phyloP scores from a whole-genome alignment of 2,329 filamentous ascomycete species.

The Penicillium sp. region DNA sequence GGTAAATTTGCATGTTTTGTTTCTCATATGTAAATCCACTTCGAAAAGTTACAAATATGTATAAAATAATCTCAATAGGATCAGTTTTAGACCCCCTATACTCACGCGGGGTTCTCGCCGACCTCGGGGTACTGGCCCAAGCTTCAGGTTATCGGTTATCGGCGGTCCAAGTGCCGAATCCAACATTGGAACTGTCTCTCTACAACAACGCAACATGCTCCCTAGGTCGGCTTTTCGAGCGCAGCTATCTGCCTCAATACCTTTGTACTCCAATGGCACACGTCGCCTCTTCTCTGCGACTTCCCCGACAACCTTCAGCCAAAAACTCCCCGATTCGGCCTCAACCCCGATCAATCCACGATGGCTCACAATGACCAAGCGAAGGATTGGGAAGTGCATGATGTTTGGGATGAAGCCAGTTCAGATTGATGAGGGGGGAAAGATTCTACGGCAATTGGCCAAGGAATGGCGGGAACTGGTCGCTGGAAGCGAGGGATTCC shows the following conservation, averaged over 20 bases:
- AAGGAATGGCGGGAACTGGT: conserved; percentile 69
- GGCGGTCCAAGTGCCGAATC: not conserved
- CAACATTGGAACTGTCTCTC: conserved; percentile 4
- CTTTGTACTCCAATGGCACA: conserved; percentile 1
- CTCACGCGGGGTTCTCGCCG: conserved; percentile 19
- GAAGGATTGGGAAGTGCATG: conserved; percentile 70
- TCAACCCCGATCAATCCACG: conserved; percentile 47
- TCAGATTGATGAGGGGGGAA: conserved; percentile 58
- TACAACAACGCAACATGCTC: conserved; percentile 23
- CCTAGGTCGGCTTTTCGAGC: conserved; percentile 15
- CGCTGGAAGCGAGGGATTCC: conserved; percentile 71
- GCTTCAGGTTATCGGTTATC: conserved; percentile 11
- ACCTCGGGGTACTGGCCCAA: conserved; percentile 13
- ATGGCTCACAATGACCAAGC: conserved; percentile 69
- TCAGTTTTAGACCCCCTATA: not conserved
- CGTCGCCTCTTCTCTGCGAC: conserved; percentile 22
- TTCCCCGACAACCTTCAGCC: conserved; percentile 9
- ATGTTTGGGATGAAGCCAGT: conserved; percentile 63
- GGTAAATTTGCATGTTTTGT: not conserved
- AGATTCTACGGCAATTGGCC: conserved; percentile 59
- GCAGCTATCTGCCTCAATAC: conserved; percentile 18
- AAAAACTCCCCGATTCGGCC: conserved; percentile 17
- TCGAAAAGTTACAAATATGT: not conserved
- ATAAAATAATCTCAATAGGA: too few relatives aligned
- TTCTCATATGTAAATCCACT: too few relatives aligned